Percentiles rank a stretch among this genome's conserved stretches.
Evolutionary conservation across 148 eudicot species (phyloP).

Genomic region (Rhododendron williamsianum): DNA sequence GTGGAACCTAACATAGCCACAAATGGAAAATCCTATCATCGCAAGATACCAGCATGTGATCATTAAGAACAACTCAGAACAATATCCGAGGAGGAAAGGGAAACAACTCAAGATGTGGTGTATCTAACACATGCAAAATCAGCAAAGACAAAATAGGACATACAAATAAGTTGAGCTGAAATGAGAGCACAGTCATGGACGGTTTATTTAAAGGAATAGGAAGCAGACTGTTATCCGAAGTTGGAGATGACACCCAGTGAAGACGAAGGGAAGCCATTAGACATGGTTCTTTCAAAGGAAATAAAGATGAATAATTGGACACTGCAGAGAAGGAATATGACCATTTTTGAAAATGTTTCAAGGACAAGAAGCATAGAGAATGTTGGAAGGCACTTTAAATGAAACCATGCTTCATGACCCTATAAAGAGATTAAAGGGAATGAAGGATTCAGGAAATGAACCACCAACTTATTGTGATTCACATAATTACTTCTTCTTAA

Average conservation of each 20-base stretch:
- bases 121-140: neutral
- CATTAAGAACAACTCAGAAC: neutral
- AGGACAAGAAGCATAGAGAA: neutral
- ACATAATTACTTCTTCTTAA: neutral
- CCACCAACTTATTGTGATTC: neutral
- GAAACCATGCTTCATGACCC: neutral
- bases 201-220: neutral
- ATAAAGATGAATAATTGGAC: neutral
- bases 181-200: neutral
- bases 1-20: neutral
- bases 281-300: neutral
- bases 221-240: neutral
- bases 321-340: neutral
- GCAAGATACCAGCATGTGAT: neutral
- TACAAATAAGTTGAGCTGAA: neutral
- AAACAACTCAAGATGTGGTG: neutral
- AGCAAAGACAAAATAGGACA: neutral
- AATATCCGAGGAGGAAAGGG: neutral
- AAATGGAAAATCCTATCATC: neutral
- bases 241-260: neutral
- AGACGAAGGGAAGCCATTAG: neutral
- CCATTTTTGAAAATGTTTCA: neutral
- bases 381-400: neutral
- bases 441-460: neutral
- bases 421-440: neutral